Conservation (phyloP, 2,329 filamentous ascomycete species). For the Penicillium sp. region DNA sequence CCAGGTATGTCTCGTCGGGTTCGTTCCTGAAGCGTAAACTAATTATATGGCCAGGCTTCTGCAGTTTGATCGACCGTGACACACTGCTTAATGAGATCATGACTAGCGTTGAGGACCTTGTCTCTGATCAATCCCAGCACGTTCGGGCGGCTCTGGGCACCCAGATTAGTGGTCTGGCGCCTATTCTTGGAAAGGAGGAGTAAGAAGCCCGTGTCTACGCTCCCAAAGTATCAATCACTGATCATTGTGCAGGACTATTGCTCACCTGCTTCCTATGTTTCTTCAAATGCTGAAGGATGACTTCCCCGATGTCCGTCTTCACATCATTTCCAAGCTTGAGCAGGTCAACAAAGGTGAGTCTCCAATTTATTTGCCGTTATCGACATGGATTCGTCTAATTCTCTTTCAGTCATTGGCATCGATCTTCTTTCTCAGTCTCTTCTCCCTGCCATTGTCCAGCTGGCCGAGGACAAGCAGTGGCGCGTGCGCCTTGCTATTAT, state of each 20-base stretch:
- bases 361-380: background rate
- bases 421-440: slow-evolving; percentile 94
- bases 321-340: slow-evolving; percentile 99
- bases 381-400: background rate
- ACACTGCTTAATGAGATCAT: slow-evolving; percentile 94
- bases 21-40: slow-evolving; percentile 12
- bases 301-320: slow-evolving; percentile 94
- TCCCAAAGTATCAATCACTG: slow-evolving; percentile 13
- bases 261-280: slow-evolving; percentile 97
- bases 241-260: slow-evolving; percentile 68
- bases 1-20: slow-evolving; percentile 56
- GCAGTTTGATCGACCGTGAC: slow-evolving; percentile 78
- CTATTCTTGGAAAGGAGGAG: slow-evolving; percentile 97
- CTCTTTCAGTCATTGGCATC: slow-evolving; percentile 80
- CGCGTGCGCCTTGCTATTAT: slow-evolving; percentile 96
- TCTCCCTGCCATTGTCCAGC: slow-evolving; percentile 92
- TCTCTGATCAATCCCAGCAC: slow-evolving; percentile 94
- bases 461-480: slow-evolving; percentile 99
- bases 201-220: slow-evolving; percentile 48
- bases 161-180: slow-evolving; percentile 93
- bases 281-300: slow-evolving; percentile 99
- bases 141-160: slow-evolving; percentile 93
- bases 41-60: slow-evolving; percentile 66
- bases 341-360: slow-evolving; percentile 84
- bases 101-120: slow-evolving; percentile 91